A percentile compares a stretch with the other conserved stretches of the same genome.
Conservation (phyloP, 371 early-diverging fungal genomes). For the Syncephalastrum racemosum region DNA sequence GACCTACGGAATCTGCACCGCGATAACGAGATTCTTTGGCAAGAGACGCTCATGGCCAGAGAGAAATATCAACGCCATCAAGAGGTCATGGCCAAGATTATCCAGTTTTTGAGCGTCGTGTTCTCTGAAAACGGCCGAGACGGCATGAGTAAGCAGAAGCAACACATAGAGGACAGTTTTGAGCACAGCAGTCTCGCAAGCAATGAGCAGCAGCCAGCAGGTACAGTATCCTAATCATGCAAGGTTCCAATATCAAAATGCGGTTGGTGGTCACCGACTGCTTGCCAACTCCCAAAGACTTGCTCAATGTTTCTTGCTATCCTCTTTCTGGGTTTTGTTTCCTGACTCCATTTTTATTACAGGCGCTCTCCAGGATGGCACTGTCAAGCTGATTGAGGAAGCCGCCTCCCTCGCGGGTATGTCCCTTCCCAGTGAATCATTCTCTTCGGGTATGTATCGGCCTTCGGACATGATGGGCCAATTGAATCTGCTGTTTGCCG, state of each 20-base stretch:
- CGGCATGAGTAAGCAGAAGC: conserved; percentile 13
- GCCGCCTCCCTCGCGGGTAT: conserved; percentile 17
- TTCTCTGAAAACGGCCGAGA: conserved; percentile 22
- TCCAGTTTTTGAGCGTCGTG: conserved; percentile 65
- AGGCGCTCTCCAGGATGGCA: neutral
- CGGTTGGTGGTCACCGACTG: no score
- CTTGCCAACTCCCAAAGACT: conserved; percentile 1
- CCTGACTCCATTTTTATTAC: neutral
- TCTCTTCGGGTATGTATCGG: no score
- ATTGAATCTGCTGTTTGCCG: no score
- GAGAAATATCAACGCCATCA: conserved; percentile 85
- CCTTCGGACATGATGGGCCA: no score
- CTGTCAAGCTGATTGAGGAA: conserved; percentile 15
- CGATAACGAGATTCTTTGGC: conserved; percentile 85
- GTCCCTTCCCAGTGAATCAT: neutral
- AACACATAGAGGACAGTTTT: neutral
- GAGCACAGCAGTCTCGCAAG: no score
- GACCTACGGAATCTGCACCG: conserved; percentile 79
- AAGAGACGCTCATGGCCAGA: conserved; percentile 67
- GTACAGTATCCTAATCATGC: no score
- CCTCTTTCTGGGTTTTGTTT: neutral
- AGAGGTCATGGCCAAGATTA: conserved; percentile 81
- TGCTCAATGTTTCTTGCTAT: neutral
- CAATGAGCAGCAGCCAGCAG: no score
- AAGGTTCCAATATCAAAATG: no score